A percentile compares a stretch with the other conserved stretches of the same genome.
These are phyloP conservation scores for Ricinus communis DNA, from an alignment of 345 rosid genomes.

Conservation along the genomic window DNA sequence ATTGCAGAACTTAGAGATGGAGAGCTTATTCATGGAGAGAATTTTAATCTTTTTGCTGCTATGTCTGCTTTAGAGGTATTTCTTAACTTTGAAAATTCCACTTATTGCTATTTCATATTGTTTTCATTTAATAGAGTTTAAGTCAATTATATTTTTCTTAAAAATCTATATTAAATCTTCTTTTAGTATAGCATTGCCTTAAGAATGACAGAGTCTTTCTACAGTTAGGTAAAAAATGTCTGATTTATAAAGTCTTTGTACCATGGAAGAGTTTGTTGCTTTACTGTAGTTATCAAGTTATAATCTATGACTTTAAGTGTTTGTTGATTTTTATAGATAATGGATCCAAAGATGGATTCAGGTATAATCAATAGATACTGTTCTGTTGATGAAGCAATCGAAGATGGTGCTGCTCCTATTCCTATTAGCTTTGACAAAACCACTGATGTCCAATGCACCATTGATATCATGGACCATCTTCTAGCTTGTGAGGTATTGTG, in stretches of 20 bases:
- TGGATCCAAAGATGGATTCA: constrained; percentile 99
- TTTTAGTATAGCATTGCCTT: too few species aligned
- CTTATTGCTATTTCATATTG: too few species aligned
- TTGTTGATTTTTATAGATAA: constrained; percentile 52
- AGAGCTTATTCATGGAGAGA: constrained; percentile 80
- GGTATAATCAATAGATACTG: constrained; percentile 75
- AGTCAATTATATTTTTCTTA: too few species aligned
- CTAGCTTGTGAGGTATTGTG: constrained; percentile 82
- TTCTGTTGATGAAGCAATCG: constrained; percentile 93
- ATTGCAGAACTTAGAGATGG: constrained; percentile 69
- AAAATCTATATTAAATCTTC: too few species aligned
- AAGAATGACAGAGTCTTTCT: too few species aligned
- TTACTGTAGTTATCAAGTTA: background rate
- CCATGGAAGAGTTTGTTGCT: background rate
- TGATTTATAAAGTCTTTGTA: background rate
- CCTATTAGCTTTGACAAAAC: constrained; percentile 71
- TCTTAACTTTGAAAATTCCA: too few species aligned
- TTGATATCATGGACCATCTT: constrained; percentile 96
- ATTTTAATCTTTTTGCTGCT: constrained; percentile 95
- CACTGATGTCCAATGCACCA: constrained; percentile 61
- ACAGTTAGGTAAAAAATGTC: too few species aligned
- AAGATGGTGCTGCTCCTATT: constrained; percentile 79
- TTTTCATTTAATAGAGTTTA: too few species aligned
- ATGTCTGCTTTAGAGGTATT: constrained; percentile 99
- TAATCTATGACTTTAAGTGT: background rate